Percentiles rank a stretch among this genome's conserved stretches.
Conservation (phyloP, 257 asterid genomes). For the Solanum lycopersicoides region DNA sequence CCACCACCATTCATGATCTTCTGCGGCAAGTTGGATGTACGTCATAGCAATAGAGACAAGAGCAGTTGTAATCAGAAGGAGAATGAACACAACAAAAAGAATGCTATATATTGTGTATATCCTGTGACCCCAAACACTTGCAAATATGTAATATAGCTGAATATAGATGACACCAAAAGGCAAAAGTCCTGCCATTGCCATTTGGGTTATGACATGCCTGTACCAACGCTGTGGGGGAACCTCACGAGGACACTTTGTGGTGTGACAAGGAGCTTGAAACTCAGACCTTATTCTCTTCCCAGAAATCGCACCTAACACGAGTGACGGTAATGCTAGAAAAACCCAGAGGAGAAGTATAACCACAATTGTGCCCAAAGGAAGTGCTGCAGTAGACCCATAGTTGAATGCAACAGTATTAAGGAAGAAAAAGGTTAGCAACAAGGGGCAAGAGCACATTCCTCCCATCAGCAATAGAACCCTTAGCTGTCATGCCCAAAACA, state of each 20-base stretch:
- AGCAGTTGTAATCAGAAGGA: slow-evolving; percentile 5
- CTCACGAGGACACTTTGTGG: slow-evolving; percentile 11
- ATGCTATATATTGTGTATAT: slow-evolving; percentile 5
- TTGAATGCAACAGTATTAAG: slow-evolving; percentile 4
- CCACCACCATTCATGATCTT: slow-evolving; percentile 19
- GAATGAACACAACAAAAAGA: slow-evolving; percentile 1
- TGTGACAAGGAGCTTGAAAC: slow-evolving; percentile 12
- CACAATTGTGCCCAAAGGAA: slow-evolving; percentile 5
- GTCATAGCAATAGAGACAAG: slow-evolving; percentile 4
- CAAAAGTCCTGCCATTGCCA: slow-evolving; percentile 14
- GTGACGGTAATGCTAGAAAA: slow-evolving; percentile 8
- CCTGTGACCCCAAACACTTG: slow-evolving; percentile 13
- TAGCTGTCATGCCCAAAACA: neutral
- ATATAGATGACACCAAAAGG: slow-evolving; percentile 3
- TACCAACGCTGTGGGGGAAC: slow-evolving; percentile 10
- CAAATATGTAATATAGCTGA: slow-evolving; percentile 9
- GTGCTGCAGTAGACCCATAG: slow-evolving; percentile 12
- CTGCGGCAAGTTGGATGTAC: slow-evolving; percentile 7
- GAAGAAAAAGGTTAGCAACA: slow-evolving; percentile 4
- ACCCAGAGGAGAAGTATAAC: slow-evolving; percentile 6
- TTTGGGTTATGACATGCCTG: neutral
- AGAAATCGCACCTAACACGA: neutral
- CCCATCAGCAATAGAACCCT: slow-evolving; percentile 3
- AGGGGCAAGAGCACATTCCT: slow-evolving; percentile 11
- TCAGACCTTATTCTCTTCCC: neutral